Percentiles rank a stretch among this genome's conserved stretches.
These are phyloP conservation scores for Myxozyma geophila DNA, from an alignment of 805 yeast species.

Conservation along the genomic window DNA sequence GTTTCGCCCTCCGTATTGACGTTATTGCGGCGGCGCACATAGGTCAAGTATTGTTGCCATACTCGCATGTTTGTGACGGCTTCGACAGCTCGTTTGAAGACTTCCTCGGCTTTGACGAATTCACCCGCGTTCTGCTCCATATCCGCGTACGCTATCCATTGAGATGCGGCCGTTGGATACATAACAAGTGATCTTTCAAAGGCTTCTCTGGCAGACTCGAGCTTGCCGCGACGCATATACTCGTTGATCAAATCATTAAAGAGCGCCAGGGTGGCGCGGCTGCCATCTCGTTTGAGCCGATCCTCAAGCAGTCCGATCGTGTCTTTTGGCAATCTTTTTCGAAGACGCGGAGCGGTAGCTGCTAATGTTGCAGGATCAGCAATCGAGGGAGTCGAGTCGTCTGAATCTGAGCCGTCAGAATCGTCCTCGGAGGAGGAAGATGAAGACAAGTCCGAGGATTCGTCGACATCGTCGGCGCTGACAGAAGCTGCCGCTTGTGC, in stretches of 20 bases:
- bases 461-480: background rate
- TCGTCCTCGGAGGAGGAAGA: constrained; percentile 16
- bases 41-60: constrained; percentile 77
- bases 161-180: constrained; percentile 54
- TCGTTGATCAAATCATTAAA: constrained; percentile 41
- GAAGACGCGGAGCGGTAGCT: constrained; percentile 19
- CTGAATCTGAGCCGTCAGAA: constrained; percentile 6
- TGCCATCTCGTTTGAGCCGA: constrained; percentile 19
- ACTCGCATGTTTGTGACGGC: constrained; percentile 18
- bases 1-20: constrained; percentile 78
- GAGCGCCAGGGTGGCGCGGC: constrained; percentile 15
- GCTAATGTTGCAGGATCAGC: constrained; percentile 18
- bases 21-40: constrained; percentile 67
- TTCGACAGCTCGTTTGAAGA: constrained; percentile 55
- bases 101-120: constrained; percentile 63
- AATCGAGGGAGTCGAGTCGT: constrained; percentile 18
- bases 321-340: constrained; percentile 50
- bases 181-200: constrained; percentile 64
- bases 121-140: constrained; percentile 69
- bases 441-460: background rate
- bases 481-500: background rate
- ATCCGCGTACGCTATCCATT: constrained; percentile 77
- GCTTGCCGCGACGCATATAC: constrained; percentile 58
- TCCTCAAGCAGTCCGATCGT: constrained; percentile 64
- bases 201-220: constrained; percentile 60